Evolutionary conservation across 805 yeast genomes (phyloP).

Genomic region (Maudiozyma saulgeensis): DNA sequence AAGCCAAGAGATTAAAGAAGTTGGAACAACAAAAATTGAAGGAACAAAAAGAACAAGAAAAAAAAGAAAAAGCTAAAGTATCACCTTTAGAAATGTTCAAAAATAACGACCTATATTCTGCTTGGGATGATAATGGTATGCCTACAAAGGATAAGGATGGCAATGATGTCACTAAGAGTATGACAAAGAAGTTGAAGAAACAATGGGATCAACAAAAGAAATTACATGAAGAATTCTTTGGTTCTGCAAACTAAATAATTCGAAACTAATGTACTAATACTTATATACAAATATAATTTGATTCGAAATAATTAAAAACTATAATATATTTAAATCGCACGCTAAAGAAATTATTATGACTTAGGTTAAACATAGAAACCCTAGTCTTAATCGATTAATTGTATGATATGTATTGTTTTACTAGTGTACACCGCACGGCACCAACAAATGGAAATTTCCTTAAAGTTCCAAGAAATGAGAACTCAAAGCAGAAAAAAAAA

Average conservation of each 20-base stretch:
- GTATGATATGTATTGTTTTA: too few species aligned
- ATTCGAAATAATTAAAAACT: too few species aligned
- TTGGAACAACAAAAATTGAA: constrained; percentile 44
- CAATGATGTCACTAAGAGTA: constrained; percentile 76
- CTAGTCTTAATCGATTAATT: too few species aligned
- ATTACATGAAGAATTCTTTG: constrained; percentile 57
- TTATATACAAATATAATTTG: too few species aligned
- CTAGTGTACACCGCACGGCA: too few species aligned
- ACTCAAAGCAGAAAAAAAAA: too few species aligned
- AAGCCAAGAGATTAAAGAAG: constrained; percentile 33
- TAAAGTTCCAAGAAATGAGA: too few species aligned
- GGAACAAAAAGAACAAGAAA: constrained; percentile 56
- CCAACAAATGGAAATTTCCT: too few species aligned
- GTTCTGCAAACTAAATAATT: not conserved
- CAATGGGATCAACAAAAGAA: constrained; percentile 73
- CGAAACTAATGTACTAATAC: too few species aligned
- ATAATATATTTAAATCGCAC: too few species aligned
- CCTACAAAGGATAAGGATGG: constrained; percentile 74
- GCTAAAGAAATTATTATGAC: too few species aligned
- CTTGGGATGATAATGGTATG: constrained; percentile 79
- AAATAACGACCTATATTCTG: constrained; percentile 44
- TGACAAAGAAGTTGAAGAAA: constrained; percentile 72
- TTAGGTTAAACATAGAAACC: too few species aligned
- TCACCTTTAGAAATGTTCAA: constrained; percentile 69
- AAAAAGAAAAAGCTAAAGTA: constrained; percentile 54